Base-by-base conservation (phyloP, 2,329 filamentous ascomycete genomes). In the Clonostachys sp. region DNA sequence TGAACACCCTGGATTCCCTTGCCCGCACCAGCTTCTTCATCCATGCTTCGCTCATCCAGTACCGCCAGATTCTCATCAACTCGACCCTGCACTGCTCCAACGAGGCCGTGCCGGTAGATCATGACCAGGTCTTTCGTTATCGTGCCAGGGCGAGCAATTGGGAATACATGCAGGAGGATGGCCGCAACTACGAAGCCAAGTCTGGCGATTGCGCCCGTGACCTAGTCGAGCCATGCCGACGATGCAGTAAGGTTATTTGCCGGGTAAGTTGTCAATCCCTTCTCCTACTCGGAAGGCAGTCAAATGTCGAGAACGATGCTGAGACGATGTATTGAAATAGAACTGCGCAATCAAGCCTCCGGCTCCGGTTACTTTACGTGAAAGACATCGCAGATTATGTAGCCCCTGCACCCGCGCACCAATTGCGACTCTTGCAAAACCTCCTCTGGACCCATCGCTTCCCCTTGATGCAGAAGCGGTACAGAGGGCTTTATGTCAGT, bases 311-410 rank as follows among this genome's bases (percentile, higher is more conserved):
- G 18, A 14, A 30, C 14, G 10, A 30, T 30, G 24, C 24, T 30
- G 24, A 12, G 20, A 43, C 17, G n/a, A 2, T 7, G 45, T 10
- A 10, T 30, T 30, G 24, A 8, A 6, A 30, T 63, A 95, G 90
- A 97, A 97, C 57, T 97, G 92, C 66, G 85, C 86, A 6, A 86
- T 89, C 59, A 96, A 96, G 66, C 83, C 87, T 0, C 90, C 89
- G 1, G 81, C 86, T 4, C 74, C 77, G 2, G 72, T 77, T 34
- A 75, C 82, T 18, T 75, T 95, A 36, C 83, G 81, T 40, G 81
- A 86, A 51, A 84, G 92, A 38, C 86, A 95, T 62, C 87, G 92
- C 44, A 81, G 92, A 18, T 78, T 96, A 5, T 96, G 92, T 63
- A 75, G 76, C 8, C 77, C 82, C 10, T 96, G 92, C 62, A 78